Conservation (phyloP, 768 basidiomycete genomes). For the Tulasnella sp. region DNA sequence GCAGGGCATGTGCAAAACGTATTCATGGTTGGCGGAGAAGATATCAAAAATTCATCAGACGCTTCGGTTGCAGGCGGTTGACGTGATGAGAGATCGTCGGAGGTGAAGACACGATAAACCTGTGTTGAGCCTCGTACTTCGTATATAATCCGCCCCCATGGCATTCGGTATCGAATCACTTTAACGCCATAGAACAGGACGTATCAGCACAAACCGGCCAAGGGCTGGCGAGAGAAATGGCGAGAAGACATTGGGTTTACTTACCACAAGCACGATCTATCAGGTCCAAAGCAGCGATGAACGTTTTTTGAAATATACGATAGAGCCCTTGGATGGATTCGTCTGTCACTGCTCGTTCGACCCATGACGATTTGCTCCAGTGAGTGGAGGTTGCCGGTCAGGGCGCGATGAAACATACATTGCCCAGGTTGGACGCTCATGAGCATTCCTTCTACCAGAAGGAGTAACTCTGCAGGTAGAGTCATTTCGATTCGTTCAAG, state of each 20-base stretch:
- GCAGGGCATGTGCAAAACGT: conserved; percentile 66
- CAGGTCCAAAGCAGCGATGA: conserved; percentile 66
- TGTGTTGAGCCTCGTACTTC: conserved; percentile 53
- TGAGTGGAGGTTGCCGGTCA: no score
- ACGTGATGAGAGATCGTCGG: neutral
- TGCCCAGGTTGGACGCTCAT: neutral
- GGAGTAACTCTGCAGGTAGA: neutral
- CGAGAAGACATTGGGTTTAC: neutral
- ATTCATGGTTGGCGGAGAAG: conserved; percentile 19
- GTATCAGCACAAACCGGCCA: no score
- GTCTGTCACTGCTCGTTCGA: conserved; percentile 15
- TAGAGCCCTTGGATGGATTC: conserved; percentile 12
- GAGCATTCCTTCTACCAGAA: neutral
- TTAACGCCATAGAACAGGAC: no score
- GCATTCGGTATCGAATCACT: conserved; percentile 49
- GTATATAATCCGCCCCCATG: conserved; percentile 50
- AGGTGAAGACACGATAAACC: neutral
- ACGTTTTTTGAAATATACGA: conserved; percentile 1
- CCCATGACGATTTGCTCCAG: conserved; percentile 7
- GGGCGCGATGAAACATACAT: neutral
- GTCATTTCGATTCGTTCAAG: neutral
- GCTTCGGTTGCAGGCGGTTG: neutral
- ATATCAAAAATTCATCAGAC: neutral
- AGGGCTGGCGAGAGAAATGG: neutral
- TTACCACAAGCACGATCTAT: conserved; percentile 59